phyloP scores from a whole-genome alignment of 1,284 basidiomycete genomes.

The Ceratobasidium theobromae region DNA sequence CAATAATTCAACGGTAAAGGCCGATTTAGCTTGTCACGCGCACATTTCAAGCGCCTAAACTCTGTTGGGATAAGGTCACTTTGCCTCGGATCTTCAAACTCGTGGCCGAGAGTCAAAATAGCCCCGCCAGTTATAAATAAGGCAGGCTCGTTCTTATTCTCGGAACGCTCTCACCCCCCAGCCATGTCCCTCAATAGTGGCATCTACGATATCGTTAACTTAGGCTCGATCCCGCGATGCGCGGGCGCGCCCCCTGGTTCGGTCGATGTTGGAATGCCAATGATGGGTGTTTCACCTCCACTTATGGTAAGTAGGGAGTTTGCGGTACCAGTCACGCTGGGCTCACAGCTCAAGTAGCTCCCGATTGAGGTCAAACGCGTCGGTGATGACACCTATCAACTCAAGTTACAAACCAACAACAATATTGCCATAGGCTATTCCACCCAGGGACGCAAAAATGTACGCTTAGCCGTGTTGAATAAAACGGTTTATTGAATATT shows the following conservation, averaged over 20 bases:
- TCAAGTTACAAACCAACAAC: neutral
- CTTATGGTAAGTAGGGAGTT: neutral
- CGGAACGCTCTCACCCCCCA: neutral
- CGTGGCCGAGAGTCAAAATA: too few relatives aligned
- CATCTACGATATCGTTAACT: neutral
- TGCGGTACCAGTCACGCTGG: neutral
- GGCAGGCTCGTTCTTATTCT: neutral
- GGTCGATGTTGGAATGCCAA: neutral
- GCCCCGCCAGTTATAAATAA: too few relatives aligned
- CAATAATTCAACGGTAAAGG: too few relatives aligned
- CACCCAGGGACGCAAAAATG: neutral
- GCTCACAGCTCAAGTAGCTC: neutral
- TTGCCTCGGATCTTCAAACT: too few relatives aligned
- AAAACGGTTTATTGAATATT: neutral
- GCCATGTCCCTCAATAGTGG: neutral
- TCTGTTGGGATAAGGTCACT: too few relatives aligned
- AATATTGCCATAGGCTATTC: neutral
- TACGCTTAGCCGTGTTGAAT: neutral
- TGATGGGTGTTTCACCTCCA: neutral
- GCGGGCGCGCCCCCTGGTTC: neutral
- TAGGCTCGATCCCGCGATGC: neutral
- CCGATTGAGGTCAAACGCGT: neutral
- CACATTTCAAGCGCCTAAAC: too few relatives aligned
- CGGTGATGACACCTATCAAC: neutral
- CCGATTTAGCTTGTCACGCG: too few relatives aligned